Evolutionary conservation across 805 yeast species (phyloP), one percentile per base, ranked within the genome.

Genomic region (Nematodospora valgi): DNA sequence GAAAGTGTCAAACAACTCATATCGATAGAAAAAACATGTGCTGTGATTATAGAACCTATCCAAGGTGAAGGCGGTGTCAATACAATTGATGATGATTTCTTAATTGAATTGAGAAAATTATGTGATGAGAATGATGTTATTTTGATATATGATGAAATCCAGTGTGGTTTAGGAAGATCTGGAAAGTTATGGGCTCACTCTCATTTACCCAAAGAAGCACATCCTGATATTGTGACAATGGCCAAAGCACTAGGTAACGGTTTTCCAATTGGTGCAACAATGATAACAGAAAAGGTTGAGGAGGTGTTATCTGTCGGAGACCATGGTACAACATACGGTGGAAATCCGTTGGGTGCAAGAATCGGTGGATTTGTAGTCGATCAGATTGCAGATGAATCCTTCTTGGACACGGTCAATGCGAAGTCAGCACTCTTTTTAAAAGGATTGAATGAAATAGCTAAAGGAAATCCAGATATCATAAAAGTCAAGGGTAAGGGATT

Each of bases 241-340:
- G 98, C 98, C 32, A 93, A 93, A 61, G 97, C 98, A 3, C 68
- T 93, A 30, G 98, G 98, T 41, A 93, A 91, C 55, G 98, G 98
- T 10, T 86, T 77, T 69, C 98, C 98, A 21, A 82, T 93, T 47
- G 96, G 94, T 37, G 98, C 97, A 4, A 85, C 95, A 2, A 74
- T 93, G 75, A 79, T 91, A 39, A 77, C 86, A 36, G 93, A 86
- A 45, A 72, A 76, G 32, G 83, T 93, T 17, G 95, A 88, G 53
- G 58, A 68, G 8, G 76, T 69, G 2, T 65, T 93, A 47, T 70
- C 78, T 39, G 91, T 86, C 15, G 98, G 98, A 39, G 98, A 93
- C 55, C 98, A 91, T 56, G 98, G 98, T 38, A 91, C 98, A 3
- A 91, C 98, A 0, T 91, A 83, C 55, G 98, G 98, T 44, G 98